phyloP scores from a whole-genome alignment of 345 rosid genomes.

The Hibiscus mutabilis region DNA sequence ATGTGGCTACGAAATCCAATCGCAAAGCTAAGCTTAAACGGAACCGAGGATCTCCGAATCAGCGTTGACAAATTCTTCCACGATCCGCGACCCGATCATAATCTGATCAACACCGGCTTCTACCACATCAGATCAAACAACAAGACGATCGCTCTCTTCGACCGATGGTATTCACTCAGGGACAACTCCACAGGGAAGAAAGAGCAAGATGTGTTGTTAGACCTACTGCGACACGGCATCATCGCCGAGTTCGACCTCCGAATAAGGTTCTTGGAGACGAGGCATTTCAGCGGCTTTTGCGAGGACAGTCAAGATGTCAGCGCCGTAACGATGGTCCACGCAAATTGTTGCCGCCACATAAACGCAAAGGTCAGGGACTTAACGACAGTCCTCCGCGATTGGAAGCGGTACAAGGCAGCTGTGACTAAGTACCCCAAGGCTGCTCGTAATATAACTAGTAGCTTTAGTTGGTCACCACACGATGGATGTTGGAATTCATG shows the following conservation, averaged over 20 bases:
- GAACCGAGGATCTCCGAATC: constrained; percentile 52
- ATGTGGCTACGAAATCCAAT: constrained; percentile 76
- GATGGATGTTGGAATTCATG: constrained; percentile 34
- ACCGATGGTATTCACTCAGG: constrained; percentile 54
- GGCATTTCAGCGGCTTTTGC: constrained; percentile 73
- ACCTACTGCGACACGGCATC: constrained; percentile 33
- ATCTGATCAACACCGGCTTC: constrained; percentile 63
- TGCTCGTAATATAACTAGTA: constrained; percentile 4
- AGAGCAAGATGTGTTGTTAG: constrained; percentile 65
- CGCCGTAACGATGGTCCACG: constrained; percentile 58
- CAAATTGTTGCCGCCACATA: constrained; percentile 77
- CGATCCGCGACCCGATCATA: constrained; percentile 23
- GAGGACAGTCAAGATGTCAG: constrained; percentile 43
- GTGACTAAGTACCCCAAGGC: background rate
- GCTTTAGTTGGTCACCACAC: constrained; percentile 38
- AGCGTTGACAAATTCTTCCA: constrained; percentile 45
- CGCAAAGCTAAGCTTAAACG: constrained; percentile 25
- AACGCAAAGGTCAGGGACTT: constrained; percentile 61
- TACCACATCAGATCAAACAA: constrained; percentile 62
- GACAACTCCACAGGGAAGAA: constrained; percentile 45
- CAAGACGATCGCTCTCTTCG: constrained; percentile 50
- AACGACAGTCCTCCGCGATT: constrained; percentile 40
- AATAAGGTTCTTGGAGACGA: constrained; percentile 46
- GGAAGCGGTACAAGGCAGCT: constrained; percentile 43
- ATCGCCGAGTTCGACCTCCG: constrained; percentile 29